A percentile compares a stretch with the other conserved stretches of the same genome.
phyloP scores from a whole-genome alignment of 2,329 filamentous ascomycete species.

The Daldinia sp. region DNA sequence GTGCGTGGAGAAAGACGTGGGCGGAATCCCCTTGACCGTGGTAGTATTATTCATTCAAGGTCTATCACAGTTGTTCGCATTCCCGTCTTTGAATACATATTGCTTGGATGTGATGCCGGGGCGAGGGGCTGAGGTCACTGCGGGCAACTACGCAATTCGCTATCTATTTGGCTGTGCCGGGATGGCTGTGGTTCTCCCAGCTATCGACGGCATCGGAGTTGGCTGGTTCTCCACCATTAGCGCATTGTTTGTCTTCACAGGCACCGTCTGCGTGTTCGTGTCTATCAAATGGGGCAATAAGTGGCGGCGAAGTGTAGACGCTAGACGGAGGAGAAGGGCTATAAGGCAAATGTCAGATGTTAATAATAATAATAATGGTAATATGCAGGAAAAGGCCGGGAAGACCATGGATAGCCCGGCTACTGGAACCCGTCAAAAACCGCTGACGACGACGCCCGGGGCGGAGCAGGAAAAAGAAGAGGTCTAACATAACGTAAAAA shows the following conservation, averaged over 20 bases:
- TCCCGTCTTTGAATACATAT: conserved; percentile 82
- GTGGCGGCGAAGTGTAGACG: conserved; percentile 56
- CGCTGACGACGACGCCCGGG: conserved; percentile 35
- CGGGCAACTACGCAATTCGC: conserved; percentile 82
- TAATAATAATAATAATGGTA: conserved; percentile 36
- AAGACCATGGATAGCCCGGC: conserved; percentile 21
- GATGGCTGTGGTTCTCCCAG: conserved; percentile 78
- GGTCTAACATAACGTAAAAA: conserved; percentile 24
- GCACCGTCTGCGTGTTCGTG: conserved; percentile 54
- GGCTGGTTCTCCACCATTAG: conserved; percentile 81
- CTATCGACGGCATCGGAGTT: conserved; percentile 78
- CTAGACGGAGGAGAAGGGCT: conserved; percentile 42
- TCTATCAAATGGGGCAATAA: conserved; percentile 56
- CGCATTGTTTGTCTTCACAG: conserved; percentile 53
- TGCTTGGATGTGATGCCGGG: conserved; percentile 85
- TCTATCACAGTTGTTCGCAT: conserved; percentile 79
- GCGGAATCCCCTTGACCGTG: conserved; percentile 71
- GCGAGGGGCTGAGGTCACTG: conserved; percentile 78
- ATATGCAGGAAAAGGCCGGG: conserved; percentile 9
- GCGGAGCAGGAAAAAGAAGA: conserved; percentile 35
- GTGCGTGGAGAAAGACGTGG: conserved; percentile 62
- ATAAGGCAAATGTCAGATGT: conserved; percentile 36
- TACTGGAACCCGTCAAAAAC: conserved; percentile 4
- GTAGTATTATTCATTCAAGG: conserved; percentile 81
- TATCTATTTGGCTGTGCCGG: conserved; percentile 80